Evolutionary conservation across 202 grass and related monocot genomes (phyloP), one percentile per base, ranked within the genome.

Genomic region (Carex arenaria): DNA sequence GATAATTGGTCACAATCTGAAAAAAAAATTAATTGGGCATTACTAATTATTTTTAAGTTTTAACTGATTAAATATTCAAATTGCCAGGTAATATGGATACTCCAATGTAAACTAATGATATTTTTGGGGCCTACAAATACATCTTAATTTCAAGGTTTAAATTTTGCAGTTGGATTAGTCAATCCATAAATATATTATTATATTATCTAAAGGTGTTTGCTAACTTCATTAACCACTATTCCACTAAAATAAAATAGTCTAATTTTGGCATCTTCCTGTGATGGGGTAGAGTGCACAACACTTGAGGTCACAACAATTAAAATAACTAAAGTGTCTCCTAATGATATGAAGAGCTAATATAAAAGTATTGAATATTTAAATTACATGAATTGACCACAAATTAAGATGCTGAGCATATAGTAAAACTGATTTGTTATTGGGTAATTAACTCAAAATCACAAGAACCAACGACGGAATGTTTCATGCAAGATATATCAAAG

Each of bases 1-100:
- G 23, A 54, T 66, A 66, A 22, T 28, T 19, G 22, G 23, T 52
- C 42, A 20, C 23, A 82, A 82, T 82, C 80, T 82, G 80, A 47
- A 67, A 67, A 56, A 67, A 55, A 38, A 52, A 26, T 52, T 4
- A 31, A 34, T 67, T 53, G 0, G 26, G 22, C 61, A 67, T 47
- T 47, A 82, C 38, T 63, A 53, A 64, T 42, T 36, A 64, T 20
- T 13, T 36, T 36, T 36, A 36, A 36, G 34, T 80, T 80, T 59
- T 14, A 80, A 64, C 0, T 45, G 34, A 67, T 53, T 11, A n/a
- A 36, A 82, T 19, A n/a, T 31, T 82, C 6, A 76, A 17, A 55
- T 49, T 49, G 22, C 2, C 5, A 18, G 72, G 22, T 57, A 56
- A 77, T 56, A 74, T 56, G 52, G 52, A 57, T 36, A n/a, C 36